Base-by-base conservation (phyloP, 2,329 filamentous ascomycete genomes). In the Ophioceras dolichostomum region DNA sequence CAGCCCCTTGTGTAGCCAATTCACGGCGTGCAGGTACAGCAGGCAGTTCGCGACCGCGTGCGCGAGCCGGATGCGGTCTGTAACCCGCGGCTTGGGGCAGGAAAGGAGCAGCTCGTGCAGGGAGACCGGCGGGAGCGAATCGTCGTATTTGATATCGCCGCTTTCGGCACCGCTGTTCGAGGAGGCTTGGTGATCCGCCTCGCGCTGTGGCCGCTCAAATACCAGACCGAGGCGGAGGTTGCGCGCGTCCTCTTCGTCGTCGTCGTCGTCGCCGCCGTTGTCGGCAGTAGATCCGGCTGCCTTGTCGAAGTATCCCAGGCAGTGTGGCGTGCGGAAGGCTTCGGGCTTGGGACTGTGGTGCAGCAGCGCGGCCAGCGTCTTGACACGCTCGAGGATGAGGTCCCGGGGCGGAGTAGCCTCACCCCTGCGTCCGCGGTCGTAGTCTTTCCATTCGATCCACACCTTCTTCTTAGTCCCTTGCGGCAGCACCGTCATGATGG, bases 1-100 rank as follows among this genome's bases (percentile, higher is more conserved):
- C 4, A 75, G 56, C 13, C 67, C 68, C 45, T 75, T 74, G 55
- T 74, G 70, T 5, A 74, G 57, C 69, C 69, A 73, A 41, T 71
- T 64, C 1, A 73, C 68, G 3, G 66, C 61, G 45, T 74, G 70
- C 0, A 73, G 57, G 37, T 70, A 70, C 33, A 74, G 52, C 3
- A 76, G 49, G n/a, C 64, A 73, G 45, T 69, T 66, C 40, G 66
- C 59, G 22, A 76, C 57, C 18, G 64, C 62, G 33, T 63, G 60
- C 32, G 71, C 70, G 14, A 77, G 60, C 20, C 48, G 53, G 38
- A 74, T 58, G 22, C 73, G 62, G 18, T 65, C 60, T 0, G 68
- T 72, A 3, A 76, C 59, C 2, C 70, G 71, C 36, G 59, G 64
- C 20, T 59, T 55, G 7, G 53, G 43, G 20, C 2, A 10, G 2